Percentiles rank a stretch among this genome's conserved stretches.
Conservation (phyloP, 305 asterid species). For the Rubia balearica region DNA sequence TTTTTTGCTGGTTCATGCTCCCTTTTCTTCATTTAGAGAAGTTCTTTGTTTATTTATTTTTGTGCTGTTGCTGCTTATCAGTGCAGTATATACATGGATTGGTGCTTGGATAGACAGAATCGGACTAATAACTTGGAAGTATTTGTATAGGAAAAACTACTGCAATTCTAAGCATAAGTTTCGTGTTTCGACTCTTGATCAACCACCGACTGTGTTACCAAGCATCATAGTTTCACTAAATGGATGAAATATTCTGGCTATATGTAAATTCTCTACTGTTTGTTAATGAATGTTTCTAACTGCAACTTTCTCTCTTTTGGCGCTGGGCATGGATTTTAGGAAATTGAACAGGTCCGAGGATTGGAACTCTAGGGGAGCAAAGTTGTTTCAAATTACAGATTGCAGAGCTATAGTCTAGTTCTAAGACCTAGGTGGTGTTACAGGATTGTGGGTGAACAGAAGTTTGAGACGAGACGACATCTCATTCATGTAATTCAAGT, state of each 20-base stretch:
- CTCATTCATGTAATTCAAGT: constrained; percentile 31
- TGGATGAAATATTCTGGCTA: neutral
- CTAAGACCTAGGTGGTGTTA: neutral
- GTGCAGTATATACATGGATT: neutral
- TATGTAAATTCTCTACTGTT: neutral
- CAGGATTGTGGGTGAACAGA: neutral
- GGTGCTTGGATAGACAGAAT: neutral
- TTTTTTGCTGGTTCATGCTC: constrained; percentile 2
- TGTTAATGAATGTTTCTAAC: neutral
- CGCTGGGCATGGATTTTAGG: neutral
- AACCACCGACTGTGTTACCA: no score
- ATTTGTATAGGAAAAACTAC: neutral
- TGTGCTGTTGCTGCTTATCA: neutral
- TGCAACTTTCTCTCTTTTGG: neutral
- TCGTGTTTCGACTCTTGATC: neutral
- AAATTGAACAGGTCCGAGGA: neutral
- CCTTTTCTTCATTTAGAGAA: neutral
- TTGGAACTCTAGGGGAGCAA: constrained; percentile 1
- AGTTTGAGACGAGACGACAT: constrained; percentile 11
- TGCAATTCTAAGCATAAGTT: neutral
- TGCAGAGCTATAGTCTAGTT: neutral
- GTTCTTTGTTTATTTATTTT: neutral
- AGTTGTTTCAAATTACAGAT: neutral
- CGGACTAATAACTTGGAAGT: neutral
- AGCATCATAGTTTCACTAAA: neutral